Evolutionary conservation across 768 basidiomycete species (phyloP), one percentile per base, ranked within the genome.

Genomic region (Amanita brunnescens): DNA sequence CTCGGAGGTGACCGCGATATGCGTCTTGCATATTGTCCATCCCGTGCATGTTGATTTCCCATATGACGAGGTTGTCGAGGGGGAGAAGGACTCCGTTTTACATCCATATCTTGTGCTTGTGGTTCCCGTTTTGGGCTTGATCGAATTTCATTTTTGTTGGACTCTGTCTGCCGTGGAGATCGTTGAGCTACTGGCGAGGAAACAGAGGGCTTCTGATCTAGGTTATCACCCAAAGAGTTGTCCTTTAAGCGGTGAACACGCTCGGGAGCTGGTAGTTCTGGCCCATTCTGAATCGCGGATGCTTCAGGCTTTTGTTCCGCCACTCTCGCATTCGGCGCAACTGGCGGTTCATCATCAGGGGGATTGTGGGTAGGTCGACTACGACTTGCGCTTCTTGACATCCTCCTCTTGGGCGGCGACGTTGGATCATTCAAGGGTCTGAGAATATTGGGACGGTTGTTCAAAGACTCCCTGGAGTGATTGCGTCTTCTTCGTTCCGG

Each of bases 1-100:
- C 69, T 64, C 16, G 73, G 71, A 9, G 73, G 73, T 3, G 71
- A 71, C 26, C 67, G 68, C 32, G 63, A 57, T 34, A 44, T 18
- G 32, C 62, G 60, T 44, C 55, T 57, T 10, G 59, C 58, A 39
- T 60, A 54, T 52, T 53, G 37, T 3, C 44, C 38, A 6, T 50
- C 54, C 7, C 56, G 57, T 7, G 40, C 34, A 12, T 53, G 54
- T 20, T 51, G 49, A 26, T 52, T 52, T 33, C 39, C 56, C 41
- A 57, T 56, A 38, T 54, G 41, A 6, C 59, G 58, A 7, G 63
- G 57, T 30, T 64, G 58, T 54, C 56, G 58, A 44, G 62, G 58
- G 34, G 61, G 61, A 41, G 61, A 51, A 46, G 60, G 58, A n/a
- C 61, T 61, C 41, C 57, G 49, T 20, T 58, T 60, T 34, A 52